phyloP scores from a whole-genome alignment of 2,329 filamentous ascomycete genomes.

The Pseudocercospora crystallina region DNA sequence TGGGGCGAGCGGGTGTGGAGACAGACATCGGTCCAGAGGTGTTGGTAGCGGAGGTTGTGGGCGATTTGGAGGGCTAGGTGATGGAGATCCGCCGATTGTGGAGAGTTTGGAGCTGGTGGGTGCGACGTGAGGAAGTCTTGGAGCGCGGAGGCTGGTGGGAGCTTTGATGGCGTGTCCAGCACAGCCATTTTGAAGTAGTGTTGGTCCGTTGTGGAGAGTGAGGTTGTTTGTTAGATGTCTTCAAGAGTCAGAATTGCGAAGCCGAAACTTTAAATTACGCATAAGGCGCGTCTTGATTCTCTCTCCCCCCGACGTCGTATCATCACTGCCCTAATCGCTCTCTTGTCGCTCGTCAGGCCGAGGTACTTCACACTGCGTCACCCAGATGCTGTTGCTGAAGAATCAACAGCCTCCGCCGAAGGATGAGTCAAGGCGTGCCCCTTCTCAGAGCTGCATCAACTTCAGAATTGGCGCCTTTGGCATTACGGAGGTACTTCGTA shows the following conservation, averaged over 20 bases:
- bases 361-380: too few species aligned
- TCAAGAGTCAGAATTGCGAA: not conserved
- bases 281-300: too few species aligned
- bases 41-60: conserved; percentile 72
- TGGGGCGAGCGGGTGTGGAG: conserved; percentile 19
- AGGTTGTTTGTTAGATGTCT: not conserved
- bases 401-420: too few species aligned
- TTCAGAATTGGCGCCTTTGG: too few species aligned
- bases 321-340: too few species aligned
- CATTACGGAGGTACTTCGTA: too few species aligned
- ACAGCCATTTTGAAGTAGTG: conserved; percentile 6
- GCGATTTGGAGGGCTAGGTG: conserved; percentile 62
- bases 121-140: conserved; percentile 17
- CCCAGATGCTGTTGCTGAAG: too few species aligned
- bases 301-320: too few species aligned
- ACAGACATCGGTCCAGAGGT: conserved; percentile 67
- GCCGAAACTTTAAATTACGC: too few species aligned
- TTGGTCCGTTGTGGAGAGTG: not conserved
- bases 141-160: conserved; percentile 19
- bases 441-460: too few species aligned
- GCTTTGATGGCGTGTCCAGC: not conserved
- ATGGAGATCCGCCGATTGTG: conserved; percentile 30
- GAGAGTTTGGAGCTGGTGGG: conserved; percentile 14
- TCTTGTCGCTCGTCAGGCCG: too few species aligned
- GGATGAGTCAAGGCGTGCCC: too few species aligned